phyloP scores from a whole-genome alignment of 352 stramenopile species.

The Globisporangium rhizosaccharum region DNA sequence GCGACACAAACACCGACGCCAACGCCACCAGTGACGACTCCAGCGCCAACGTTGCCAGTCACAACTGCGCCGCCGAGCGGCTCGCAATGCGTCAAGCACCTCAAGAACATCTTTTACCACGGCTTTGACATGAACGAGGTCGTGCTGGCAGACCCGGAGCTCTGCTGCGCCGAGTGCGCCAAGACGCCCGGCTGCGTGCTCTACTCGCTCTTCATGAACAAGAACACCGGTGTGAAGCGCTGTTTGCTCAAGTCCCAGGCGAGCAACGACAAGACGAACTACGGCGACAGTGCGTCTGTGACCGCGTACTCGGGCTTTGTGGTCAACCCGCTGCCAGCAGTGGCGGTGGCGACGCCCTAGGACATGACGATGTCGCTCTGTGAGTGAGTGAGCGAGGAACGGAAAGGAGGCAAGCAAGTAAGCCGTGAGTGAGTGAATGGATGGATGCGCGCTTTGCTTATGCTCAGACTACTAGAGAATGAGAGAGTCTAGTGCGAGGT shows the following conservation, averaged over 20 bases:
- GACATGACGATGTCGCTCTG: too few relatives aligned
- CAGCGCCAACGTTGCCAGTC: neutral
- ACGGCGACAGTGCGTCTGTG: constrained; percentile 18
- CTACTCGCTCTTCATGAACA: constrained; percentile 8
- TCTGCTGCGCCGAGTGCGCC: constrained; percentile 9
- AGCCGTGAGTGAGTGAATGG: too few relatives aligned
- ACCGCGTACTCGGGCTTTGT: constrained; percentile 5
- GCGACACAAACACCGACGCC: neutral
- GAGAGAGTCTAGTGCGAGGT: too few relatives aligned
- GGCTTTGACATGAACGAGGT: constrained; percentile 26
- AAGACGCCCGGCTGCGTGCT: constrained; percentile 6
- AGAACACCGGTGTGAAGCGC: neutral
- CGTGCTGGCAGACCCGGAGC: constrained; percentile 4
- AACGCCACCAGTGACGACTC: neutral
- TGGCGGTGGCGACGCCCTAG: neutral
- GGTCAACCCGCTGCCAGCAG: neutral
- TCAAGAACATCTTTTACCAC: constrained; percentile 34
- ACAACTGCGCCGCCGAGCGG: neutral
- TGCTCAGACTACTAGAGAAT: too few relatives aligned
- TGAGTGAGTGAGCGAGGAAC: too few relatives aligned
- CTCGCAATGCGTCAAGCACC: constrained; percentile 17
- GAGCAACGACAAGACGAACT: constrained; percentile 28
- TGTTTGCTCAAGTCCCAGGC: constrained; percentile 8
- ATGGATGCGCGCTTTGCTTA: too few relatives aligned
- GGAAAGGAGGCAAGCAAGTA: too few relatives aligned